A percentile compares a stretch with the other conserved stretches of the same genome.
Evolutionary conservation across 208 protist genomes (phyloP).

Genomic region (Crithidia expoeki): DNA sequence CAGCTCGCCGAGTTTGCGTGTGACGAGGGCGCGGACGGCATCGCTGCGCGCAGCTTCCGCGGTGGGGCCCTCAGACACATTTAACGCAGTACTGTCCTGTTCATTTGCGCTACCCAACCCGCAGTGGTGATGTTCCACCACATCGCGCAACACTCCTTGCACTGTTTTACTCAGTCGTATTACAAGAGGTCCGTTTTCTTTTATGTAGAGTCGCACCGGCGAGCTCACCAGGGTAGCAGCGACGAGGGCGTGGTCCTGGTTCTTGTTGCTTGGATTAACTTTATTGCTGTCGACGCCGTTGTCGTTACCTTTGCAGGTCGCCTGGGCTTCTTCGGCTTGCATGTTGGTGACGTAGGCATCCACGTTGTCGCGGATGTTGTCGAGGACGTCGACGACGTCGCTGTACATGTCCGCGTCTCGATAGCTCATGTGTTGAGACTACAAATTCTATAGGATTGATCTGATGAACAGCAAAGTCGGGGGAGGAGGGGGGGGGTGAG

Average conservation of each 20-base stretch:
- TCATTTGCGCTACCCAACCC: not conserved
- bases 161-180: slow-evolving; percentile 17
- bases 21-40: slow-evolving; percentile 23
- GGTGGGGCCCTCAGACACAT: not conserved
- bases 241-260: not conserved
- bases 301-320: not conserved
- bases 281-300: not conserved
- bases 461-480: too few species aligned
- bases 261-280: not conserved
- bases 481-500: too few species aligned
- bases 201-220: slow-evolving; percentile 16
- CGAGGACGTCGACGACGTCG: slow-evolving; percentile 31
- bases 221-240: not conserved
- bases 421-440: slow-evolving; percentile 11
- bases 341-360: slow-evolving; percentile 9
- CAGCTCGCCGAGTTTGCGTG: slow-evolving; percentile 41
- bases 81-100: not conserved
- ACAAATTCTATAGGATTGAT: not conserved
- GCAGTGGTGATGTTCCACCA: slow-evolving; percentile 5
- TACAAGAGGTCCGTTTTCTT: slow-evolving; percentile 14
- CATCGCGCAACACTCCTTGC: slow-evolving; percentile 10
- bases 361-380: slow-evolving; percentile 33
- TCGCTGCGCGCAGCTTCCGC: slow-evolving; percentile 13
- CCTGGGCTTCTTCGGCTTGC: slow-evolving; percentile 11
- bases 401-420: slow-evolving; percentile 23